These are phyloP conservation scores for Nicotiana benthamiana DNA, from an alignment of 257 asterid species.

Conservation along the genomic window DNA sequence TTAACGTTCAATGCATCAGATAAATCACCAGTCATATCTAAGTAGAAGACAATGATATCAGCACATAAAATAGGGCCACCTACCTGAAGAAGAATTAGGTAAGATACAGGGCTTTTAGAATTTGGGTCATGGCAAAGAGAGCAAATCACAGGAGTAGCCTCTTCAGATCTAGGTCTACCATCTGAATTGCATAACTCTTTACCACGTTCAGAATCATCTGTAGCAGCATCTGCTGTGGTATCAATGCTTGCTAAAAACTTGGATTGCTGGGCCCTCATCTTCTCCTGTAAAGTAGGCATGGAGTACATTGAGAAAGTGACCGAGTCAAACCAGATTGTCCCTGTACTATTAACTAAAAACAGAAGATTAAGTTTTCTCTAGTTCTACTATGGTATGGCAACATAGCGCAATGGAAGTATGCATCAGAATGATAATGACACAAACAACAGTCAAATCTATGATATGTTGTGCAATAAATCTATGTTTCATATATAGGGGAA, in stretches of 20 bases:
- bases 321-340: neutral
- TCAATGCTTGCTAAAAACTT: conserved; percentile 72
- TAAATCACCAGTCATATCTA: neutral
- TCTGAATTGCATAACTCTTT: conserved; percentile 40
- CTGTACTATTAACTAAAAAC: neutral
- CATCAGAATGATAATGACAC: neutral
- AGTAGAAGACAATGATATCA: neutral
- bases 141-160: conserved; percentile 57
- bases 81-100: conserved; percentile 94
- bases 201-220: conserved; percentile 43
- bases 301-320: neutral
- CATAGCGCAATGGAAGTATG: neutral
- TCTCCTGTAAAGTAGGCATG: conserved; percentile 49
- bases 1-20: neutral
- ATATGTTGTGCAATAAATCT: neutral
- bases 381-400: conserved; percentile 1
- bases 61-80: conserved; percentile 4
- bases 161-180: conserved; percentile 31
- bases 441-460: neutral
- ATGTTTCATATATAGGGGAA: neutral
- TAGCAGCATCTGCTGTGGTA: conserved; percentile 45
- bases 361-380: neutral
- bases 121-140: conserved; percentile 84
- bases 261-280: conserved; percentile 85
- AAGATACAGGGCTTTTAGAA: conserved; percentile 66